These are phyloP conservation scores for Auricularia heimuer DNA, from an alignment of 768 basidiomycete species.

Conservation along the genomic window DNA sequence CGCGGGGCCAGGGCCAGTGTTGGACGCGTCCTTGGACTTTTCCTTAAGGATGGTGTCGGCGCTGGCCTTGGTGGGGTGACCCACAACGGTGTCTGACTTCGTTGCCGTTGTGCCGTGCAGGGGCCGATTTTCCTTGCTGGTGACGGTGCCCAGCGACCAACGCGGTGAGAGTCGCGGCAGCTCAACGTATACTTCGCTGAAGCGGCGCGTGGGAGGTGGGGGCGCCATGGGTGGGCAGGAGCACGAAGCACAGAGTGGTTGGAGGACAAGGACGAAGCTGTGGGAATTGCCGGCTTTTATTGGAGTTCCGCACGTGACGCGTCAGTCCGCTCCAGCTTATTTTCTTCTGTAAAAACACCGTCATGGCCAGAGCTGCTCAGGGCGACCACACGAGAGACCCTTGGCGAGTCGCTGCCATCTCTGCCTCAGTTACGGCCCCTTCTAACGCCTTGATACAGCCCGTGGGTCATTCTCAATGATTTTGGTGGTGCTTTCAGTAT, in stretches of 20 bases:
- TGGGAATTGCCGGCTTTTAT: no score
- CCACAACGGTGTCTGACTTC: not conserved
- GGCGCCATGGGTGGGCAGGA: not conserved
- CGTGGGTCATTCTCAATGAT: conserved; percentile 98
- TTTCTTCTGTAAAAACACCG: not conserved
- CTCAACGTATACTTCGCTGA: conserved; percentile 1
- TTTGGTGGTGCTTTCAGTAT: conserved; percentile 96
- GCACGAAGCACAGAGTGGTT: no score
- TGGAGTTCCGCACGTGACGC: not conserved
- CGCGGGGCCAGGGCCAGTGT: not conserved
- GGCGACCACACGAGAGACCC: conserved; percentile 93
- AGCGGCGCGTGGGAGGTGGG: not conserved
- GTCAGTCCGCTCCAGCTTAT: not conserved
- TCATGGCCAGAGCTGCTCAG: conserved; percentile 44
- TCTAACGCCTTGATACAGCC: conserved; percentile 39
- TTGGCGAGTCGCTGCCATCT: conserved; percentile 42
- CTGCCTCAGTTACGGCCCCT: conserved; percentile 5
- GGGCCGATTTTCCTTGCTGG: not conserved
- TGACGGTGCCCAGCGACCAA: not conserved
- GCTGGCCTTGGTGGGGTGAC: not conserved
- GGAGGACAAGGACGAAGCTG: no score
- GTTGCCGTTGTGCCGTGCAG: not conserved
- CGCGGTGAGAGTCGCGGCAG: not conserved
- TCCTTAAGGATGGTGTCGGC: not conserved
- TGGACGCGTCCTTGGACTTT: not conserved